Evolutionary conservation across 2,329 filamentous ascomycete genomes (phyloP), one percentile per base, ranked within the genome.

Genomic region (Xylaria arbuscula): DNA sequence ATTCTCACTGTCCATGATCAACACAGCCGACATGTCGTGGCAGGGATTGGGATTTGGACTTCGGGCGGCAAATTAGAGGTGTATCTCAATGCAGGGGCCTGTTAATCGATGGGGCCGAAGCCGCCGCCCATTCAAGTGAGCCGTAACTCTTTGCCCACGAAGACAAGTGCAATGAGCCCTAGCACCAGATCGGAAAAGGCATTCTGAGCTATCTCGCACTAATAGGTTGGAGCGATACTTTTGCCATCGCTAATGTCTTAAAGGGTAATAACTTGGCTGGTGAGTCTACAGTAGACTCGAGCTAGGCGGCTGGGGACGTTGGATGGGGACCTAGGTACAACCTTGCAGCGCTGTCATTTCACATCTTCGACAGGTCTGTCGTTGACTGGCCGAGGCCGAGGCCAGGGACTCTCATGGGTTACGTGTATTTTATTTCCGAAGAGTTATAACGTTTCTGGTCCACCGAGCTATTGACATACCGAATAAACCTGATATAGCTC

Each of bases 161-260:
- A 51, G 34, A 48, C 56, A 17, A 48, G 28, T 57, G 24, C 48
- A 48, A 60, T 36, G 47, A 58, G 45, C 47, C 28, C 45, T 40
- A 48, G n/a, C 32, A 62, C 36, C 53, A 59, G 38, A 63, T 70
- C 57, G 61, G 15, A 54, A 47, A n/a, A 63, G 38, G 48, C 50
- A 66, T 64, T 66, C n/a, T 28, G 22, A 53, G 32, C 40, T 42
- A 36, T 55, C 24, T 55, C 38, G 22, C 38, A 54, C 15, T 36
- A 51, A 13, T 40, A 40, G 36, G 40, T 45, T 67, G 66, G 66
- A 28, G 66, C 63, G 68, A 71, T 63, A 65, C 66, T 70, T 70
- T 75, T 67, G 67, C 68, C 72, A 69, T 68, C 67, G 71, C 72
- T 73, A 68, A 72, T 51, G 38, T 55, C 56, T 51, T 45, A 19